Conservation (phyloP, 2,329 filamentous ascomycete genomes). For the Myriosclerotinia duriaeana region DNA sequence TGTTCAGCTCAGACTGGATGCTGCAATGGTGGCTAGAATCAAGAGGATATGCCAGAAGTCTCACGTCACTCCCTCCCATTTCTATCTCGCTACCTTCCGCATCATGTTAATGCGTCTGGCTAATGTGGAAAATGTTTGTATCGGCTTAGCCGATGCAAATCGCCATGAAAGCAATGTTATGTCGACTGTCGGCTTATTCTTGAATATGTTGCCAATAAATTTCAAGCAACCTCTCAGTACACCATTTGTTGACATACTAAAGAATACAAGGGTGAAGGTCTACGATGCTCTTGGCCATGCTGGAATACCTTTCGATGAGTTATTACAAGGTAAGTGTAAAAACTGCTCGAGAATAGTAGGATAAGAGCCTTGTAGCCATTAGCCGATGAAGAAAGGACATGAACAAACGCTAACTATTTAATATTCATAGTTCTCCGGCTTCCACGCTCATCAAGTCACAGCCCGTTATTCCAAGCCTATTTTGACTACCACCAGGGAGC, state of each 20-base stretch:
- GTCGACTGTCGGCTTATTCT: not conserved
- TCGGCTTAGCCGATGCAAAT: not conserved
- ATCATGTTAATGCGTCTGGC: not conserved
- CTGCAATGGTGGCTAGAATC: not conserved
- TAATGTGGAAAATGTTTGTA: not conserved
- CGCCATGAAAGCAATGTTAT: not conserved
- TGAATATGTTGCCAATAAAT: not conserved
- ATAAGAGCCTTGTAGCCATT: too few relatives aligned
- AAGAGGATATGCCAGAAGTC: not conserved
- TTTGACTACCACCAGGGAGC: too few relatives aligned
- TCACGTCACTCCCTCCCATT: not conserved
- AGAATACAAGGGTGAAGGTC: too few relatives aligned
- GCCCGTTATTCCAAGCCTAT: too few relatives aligned
- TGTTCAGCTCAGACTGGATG: not conserved
- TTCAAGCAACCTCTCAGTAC: not conserved
- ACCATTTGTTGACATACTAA: too few relatives aligned
- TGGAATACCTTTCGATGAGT: not conserved
- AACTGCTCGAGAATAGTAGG: too few relatives aligned
- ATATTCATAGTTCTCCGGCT: too few relatives aligned
- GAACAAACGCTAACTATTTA: too few relatives aligned
- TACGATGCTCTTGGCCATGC: not conserved
- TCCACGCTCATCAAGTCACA: too few relatives aligned
- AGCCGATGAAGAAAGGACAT: too few relatives aligned
- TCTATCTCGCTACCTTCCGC: not conserved
- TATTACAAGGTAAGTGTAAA: too few relatives aligned